phyloP scores from a whole-genome alignment of 768 basidiomycete genomes.

The Trametes maxima region DNA sequence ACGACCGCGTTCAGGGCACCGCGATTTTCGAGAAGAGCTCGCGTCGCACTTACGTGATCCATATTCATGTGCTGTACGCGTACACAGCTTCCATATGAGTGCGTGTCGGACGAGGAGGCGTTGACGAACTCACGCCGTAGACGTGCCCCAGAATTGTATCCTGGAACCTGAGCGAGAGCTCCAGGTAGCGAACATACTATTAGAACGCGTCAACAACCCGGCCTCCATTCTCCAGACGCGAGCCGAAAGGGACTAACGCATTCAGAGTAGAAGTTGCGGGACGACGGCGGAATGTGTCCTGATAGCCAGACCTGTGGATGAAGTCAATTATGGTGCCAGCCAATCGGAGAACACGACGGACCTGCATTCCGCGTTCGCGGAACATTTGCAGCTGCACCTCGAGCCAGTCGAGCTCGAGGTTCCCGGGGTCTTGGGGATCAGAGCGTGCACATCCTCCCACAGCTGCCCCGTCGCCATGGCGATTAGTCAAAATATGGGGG shows the following conservation, averaged over 20 bases:
- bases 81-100: conserved; percentile 32
- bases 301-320: conserved; percentile 46
- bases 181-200: conserved; percentile 67
- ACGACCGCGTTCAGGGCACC: neutral
- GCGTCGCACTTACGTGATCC: conserved; percentile 58
- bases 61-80: conserved; percentile 73
- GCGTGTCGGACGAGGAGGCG: conserved; percentile 18
- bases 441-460: conserved; percentile 72
- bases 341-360: conserved; percentile 34
- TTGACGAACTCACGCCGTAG: conserved; percentile 63
- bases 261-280: conserved; percentile 80
- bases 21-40: conserved; percentile 9
- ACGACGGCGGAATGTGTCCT: conserved; percentile 87
- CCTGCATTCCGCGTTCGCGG: conserved; percentile 73
- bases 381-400: conserved; percentile 78
- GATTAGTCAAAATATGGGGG: conserved; percentile 24
- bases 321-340: conserved; percentile 22
- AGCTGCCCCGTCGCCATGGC: conserved; percentile 46
- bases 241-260: conserved; percentile 58
- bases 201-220: conserved; percentile 23
- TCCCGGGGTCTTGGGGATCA: conserved; percentile 79
- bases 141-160: conserved; percentile 88
- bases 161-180: conserved; percentile 80
- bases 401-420: conserved; percentile 87
- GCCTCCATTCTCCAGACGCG: conserved; percentile 7